These are phyloP conservation scores for Venturia asperata DNA, from an alignment of 2,329 filamentous ascomycete genomes.

Conservation along the genomic window DNA sequence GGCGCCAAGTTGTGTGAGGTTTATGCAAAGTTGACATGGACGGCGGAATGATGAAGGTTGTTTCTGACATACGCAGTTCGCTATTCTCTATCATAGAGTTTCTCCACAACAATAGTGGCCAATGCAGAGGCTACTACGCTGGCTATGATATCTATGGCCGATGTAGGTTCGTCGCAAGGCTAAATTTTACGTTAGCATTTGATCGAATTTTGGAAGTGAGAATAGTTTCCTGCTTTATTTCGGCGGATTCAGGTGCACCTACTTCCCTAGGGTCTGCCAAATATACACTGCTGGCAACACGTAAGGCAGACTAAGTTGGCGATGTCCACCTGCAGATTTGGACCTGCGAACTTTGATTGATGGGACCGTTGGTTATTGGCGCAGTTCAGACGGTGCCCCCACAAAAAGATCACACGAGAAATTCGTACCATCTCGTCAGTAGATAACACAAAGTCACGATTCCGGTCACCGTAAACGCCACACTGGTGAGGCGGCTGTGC, in stretches of 20 bases:
- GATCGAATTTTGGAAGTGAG: too few relatives aligned
- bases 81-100: not conserved
- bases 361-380: not conserved
- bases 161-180: not conserved
- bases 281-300: not conserved
- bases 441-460: not conserved
- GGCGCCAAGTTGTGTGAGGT: conserved; percentile 39
- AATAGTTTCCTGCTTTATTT: too few relatives aligned
- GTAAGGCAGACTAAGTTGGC: not conserved
- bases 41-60: not conserved
- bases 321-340: not conserved
- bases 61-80: not conserved
- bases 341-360: not conserved
- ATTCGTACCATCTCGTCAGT: too few relatives aligned
- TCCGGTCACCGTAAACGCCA: not conserved
- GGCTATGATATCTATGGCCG: not conserved
- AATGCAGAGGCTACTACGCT: not conserved
- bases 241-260: too few relatives aligned
- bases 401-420: too few relatives aligned
- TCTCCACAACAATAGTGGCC: not conserved
- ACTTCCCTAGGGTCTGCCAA: not conserved
- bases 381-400: not conserved
- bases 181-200: not conserved
- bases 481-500: not conserved
- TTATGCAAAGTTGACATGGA: conserved; percentile 46